Base-by-base conservation (phyloP, 441 rosid genomes). In the Erysimum pusillum region DNA sequence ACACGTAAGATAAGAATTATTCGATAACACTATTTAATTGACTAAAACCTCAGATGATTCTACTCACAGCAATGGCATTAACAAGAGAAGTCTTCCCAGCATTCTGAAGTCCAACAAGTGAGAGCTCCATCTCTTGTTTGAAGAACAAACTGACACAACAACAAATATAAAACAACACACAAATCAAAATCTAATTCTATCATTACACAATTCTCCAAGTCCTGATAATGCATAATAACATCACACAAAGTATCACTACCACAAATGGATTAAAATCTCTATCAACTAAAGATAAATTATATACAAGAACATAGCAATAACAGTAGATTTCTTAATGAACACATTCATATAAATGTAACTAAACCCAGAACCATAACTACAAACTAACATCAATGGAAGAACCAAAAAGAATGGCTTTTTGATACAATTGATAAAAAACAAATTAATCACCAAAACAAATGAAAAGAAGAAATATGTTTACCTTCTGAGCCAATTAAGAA, bases 71-170 rank as follows among this genome's bases (percentile, higher is more conserved):
- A 67, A 95, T 84, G 49, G 91, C 81, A 88, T 91, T 95, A 70
- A 93, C 98, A 68, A 95, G 96, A 70, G 99, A 95, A 32, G 97
- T 95, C 83, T 95, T 95, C 38, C 99, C 99, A 17, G 96, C 99
- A 88, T 94, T 92, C 63, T 94, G 98, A 75, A 94, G 97, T 10
- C 99, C 99, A 12, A 94, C 86, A 4, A 94, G 98, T 57, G 97
- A 94, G 2, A 92, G 88, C 79, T 94, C 99, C 99, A 94, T 92
- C 82, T 94, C 98, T 83, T 91, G 97, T 84, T 92, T 91, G 66
- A 92, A 94, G 84, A 94, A 92, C 72, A 94, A 87, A 80, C 99
- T 92, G 87, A 4, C 58, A 38, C 58, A 38, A n/a, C 49, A 54
- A 5, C 35, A 25, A 79, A 12, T 46, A 6, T 46, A 66, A 10